These are phyloP conservation scores for Ophiostoma tasmaniense DNA, from an alignment of 2,329 filamentous ascomycete genomes.

Conservation along the genomic window DNA sequence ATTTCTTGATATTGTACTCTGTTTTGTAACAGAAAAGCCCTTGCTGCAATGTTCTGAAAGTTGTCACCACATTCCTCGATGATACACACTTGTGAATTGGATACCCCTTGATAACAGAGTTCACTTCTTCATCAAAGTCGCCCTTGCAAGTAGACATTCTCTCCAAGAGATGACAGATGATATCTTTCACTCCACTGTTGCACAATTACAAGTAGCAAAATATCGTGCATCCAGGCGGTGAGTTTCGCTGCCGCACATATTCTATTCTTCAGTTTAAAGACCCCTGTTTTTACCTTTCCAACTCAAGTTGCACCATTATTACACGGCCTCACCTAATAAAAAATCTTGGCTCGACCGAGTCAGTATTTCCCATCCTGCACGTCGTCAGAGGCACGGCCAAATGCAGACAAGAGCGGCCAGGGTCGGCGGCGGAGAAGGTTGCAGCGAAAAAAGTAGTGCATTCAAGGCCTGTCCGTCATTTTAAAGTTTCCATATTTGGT, in stretches of 20 bases:
- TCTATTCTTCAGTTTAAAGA: not conserved
- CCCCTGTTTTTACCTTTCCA: not conserved
- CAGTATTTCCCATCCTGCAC: not conserved
- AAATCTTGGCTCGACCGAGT: not conserved
- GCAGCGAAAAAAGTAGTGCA: not conserved
- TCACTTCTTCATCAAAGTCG: not conserved
- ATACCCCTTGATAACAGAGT: not conserved
- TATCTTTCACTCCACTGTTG: not conserved
- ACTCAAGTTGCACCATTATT: not conserved
- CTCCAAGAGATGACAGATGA: not conserved
- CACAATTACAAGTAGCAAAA: not conserved
- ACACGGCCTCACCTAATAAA: not conserved
- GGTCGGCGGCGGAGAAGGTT: conserved; percentile 2
- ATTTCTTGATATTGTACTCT: not conserved
- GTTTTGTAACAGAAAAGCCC: not conserved
- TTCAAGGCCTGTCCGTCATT: not conserved
- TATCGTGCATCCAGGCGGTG: not conserved
- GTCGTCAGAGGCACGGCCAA: not conserved
- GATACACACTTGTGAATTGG: not conserved
- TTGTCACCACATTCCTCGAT: not conserved
- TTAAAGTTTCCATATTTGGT: not conserved
- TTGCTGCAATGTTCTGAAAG: not conserved
- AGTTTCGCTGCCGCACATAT: not conserved
- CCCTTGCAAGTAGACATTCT: not conserved
- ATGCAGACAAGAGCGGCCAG: conserved; percentile 1